A percentile compares a stretch with the other conserved stretches of the same genome.
These are phyloP conservation scores for Phytophthora foliorum DNA, from an alignment of 352 stramenopile species.

Conservation along the genomic window DNA sequence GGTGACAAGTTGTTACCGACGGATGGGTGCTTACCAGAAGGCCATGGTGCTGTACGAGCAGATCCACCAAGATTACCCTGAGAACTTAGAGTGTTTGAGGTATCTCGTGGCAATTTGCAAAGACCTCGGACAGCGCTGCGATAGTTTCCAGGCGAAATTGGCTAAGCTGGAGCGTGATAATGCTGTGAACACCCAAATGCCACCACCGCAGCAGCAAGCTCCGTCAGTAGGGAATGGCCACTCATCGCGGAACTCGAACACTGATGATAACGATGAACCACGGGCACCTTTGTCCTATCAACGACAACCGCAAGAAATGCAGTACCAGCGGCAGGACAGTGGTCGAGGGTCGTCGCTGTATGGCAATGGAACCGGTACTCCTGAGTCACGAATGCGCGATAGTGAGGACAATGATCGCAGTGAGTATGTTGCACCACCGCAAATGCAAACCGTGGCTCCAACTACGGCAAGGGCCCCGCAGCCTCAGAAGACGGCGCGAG, in stretches of 20 bases:
- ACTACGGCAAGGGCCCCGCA: conserved; percentile 34
- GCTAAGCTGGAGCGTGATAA: conserved; percentile 90
- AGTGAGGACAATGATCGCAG: conserved; percentile 41
- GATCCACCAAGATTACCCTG: conserved; percentile 95
- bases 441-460: conserved; percentile 48
- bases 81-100: conserved; percentile 94
- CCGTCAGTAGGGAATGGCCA: conserved; percentile 35
- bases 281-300: conserved; percentile 31
- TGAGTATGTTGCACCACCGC: conserved; percentile 53
- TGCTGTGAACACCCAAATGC: conserved; percentile 50
- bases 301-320: conserved; percentile 33
- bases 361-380: conserved; percentile 35
- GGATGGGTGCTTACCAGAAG: conserved; percentile 93
- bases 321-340: conserved; percentile 40
- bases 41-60: conserved; percentile 96
- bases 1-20: conserved; percentile 96
- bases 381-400: conserved; percentile 32
- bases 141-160: conserved; percentile 94
- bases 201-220: conserved; percentile 39
- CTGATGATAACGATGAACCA: conserved; percentile 29
- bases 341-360: conserved; percentile 19
- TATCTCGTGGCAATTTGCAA: conserved; percentile 96
- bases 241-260: conserved; percentile 23
- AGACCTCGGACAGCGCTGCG: conserved; percentile 92
- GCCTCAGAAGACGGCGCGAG: conserved; percentile 42